phyloP scores from a whole-genome alignment of 2,329 filamentous ascomycete species.

The Thielaviopsis populi region DNA sequence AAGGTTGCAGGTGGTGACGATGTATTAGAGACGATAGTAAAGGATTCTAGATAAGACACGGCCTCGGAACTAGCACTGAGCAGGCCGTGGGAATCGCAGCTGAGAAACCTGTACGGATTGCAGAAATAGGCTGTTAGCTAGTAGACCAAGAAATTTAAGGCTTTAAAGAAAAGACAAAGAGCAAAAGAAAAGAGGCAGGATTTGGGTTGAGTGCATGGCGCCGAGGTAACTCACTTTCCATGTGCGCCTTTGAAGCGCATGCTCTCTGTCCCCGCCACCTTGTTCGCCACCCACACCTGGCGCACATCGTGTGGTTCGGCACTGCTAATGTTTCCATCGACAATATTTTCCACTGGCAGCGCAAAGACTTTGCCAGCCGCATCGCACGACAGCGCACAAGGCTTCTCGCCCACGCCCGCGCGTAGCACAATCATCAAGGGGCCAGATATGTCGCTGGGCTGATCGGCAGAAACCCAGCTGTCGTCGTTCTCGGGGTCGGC shows the following conservation, averaged over 20 bases:
- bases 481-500: constrained; percentile 48
- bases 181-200: not conserved
- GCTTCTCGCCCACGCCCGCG: constrained; percentile 46
- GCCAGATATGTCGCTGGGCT: constrained; percentile 57
- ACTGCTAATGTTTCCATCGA: constrained; percentile 66
- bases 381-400: constrained; percentile 70
- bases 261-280: constrained; percentile 64
- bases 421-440: constrained; percentile 65
- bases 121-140: constrained; percentile 3
- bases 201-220: not conserved
- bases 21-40: constrained; percentile 42
- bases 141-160: not conserved
- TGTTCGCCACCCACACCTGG: constrained; percentile 87
- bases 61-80: constrained; percentile 66
- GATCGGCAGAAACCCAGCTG: constrained; percentile 80
- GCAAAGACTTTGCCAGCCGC: constrained; percentile 75
- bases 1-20: constrained; percentile 54
- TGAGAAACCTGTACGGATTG: constrained; percentile 50
- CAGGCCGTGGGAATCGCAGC: constrained; percentile 69
- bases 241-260: constrained; percentile 84
- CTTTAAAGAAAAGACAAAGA: not conserved
- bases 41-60: constrained; percentile 70
- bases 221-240: constrained; percentile 46
- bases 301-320: constrained; percentile 92
- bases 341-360: constrained; percentile 68